Percentiles rank a stretch among this genome's conserved stretches.
These are phyloP conservation scores for Neophaeococcomyces aloes DNA, from an alignment of 2,329 filamentous ascomycete genomes.

Conservation along the genomic window DNA sequence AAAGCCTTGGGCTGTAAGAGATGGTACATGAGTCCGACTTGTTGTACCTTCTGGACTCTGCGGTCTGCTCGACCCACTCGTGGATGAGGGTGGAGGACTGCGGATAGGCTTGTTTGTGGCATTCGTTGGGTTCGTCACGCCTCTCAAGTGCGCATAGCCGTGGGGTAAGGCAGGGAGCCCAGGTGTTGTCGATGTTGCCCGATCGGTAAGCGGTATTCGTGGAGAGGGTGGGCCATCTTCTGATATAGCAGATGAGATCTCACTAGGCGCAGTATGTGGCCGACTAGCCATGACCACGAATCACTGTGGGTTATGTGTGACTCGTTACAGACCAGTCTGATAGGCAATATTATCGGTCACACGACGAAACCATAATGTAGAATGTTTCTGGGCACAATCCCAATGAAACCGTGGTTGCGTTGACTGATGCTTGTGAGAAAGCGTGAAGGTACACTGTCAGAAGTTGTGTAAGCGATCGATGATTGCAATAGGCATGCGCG, in stretches of 20 bases:
- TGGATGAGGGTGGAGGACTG: slow-evolving; percentile 27
- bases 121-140: slow-evolving; percentile 18
- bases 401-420: slow-evolving; percentile 1
- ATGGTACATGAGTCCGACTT: slow-evolving; percentile 80
- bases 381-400: neutral
- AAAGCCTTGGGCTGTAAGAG: slow-evolving; percentile 79
- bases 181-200: slow-evolving; percentile 3
- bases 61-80: slow-evolving; percentile 42
- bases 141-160: slow-evolving; percentile 19
- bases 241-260: slow-evolving; percentile 23
- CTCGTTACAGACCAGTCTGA: neutral
- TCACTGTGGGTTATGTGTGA: neutral
- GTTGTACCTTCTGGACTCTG: slow-evolving; percentile 52
- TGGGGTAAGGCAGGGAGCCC: slow-evolving; percentile 14
- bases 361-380: slow-evolving; percentile 7
- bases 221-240: slow-evolving; percentile 21
- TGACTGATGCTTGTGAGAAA: neutral
- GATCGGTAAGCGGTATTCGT: slow-evolving; percentile 14
- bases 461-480: neutral
- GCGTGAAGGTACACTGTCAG: neutral
- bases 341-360: slow-evolving; percentile 3
- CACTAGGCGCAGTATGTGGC: slow-evolving; percentile 20
- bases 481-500: neutral
- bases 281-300: slow-evolving; percentile 14
- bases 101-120: slow-evolving; percentile 16